Evolutionary conservation across 225 moss, liverwort and hornwort genomes (phyloP), one percentile per base, ranked within the genome.

Genomic region (Marchantia paleacea): DNA sequence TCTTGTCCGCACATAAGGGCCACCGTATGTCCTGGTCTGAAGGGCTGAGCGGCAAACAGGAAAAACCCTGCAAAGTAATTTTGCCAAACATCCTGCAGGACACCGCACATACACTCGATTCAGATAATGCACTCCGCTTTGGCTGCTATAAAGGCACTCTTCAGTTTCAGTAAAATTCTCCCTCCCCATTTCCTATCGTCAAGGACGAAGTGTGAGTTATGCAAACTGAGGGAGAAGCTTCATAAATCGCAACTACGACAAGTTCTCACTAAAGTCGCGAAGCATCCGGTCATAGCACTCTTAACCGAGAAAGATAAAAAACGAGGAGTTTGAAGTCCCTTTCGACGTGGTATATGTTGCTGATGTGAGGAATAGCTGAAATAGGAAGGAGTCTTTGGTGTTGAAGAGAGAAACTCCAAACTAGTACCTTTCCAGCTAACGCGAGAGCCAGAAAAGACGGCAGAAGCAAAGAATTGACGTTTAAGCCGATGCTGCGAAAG

Each of bases 31-130:
- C 80, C 80, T 39, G 80, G 80, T 63, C 80, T 80, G 69, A 80
- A 80, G 25, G 80, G 80, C 22, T 80, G 80, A 60, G 80, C 80
- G 57, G 80, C 80, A 47, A 80, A 80, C 12, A 80, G 80, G 55
- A 80, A 80, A 72, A 80, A 80, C 1, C 80, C 80, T 80, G 80
- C 72, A n/a, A 80, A 80, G 55, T 80, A 80, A 60, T 80, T 80
- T 29, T 73, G 80, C 80, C 80, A 80, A 3, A 80, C 80, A 55
- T 80, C 80, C 80, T 80, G 67, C 67, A 79, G 30, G 18, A 50
- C n/a, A 72, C 24, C 0, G 50, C 72, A 24, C 25, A 28, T 19
- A 19, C 57, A 57, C 57, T 12, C 19, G 57, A 57, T 39, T 39
- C 39, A 39, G 39, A 39, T 2, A 39, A 39, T 39, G 39, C 5